These are phyloP conservation scores for Carex scoparia DNA, from an alignment of 176 grass and related monocot genomes.

Conservation along the genomic window DNA sequence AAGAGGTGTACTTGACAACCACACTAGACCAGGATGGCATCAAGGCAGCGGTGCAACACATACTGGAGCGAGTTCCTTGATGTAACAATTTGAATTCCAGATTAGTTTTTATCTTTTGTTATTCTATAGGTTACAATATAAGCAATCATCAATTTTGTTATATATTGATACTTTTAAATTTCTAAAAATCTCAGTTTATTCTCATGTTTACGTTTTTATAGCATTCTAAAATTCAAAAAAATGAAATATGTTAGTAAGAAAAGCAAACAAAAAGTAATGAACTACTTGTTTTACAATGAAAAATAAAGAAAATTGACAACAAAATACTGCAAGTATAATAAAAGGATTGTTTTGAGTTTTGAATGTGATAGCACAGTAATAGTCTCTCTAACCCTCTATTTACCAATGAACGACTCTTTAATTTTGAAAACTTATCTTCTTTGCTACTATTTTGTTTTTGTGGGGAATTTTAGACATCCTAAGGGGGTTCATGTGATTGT, in stretches of 20 bases:
- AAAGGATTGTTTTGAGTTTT: too few relatives aligned
- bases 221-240: neutral
- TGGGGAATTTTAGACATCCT: too few relatives aligned
- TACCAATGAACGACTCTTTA: too few relatives aligned
- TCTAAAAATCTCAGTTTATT: too few relatives aligned
- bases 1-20: slow-evolving; percentile 91
- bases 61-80: slow-evolving; percentile 85
- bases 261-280: neutral
- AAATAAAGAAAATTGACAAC: neutral
- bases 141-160: neutral
- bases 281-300: neutral
- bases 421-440: too few relatives aligned
- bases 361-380: too few relatives aligned
- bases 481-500: too few relatives aligned
- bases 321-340: neutral
- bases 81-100: neutral
- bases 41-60: slow-evolving; percentile 81
- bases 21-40: slow-evolving; percentile 77
- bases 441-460: too few relatives aligned
- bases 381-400: too few relatives aligned
- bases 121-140: neutral
- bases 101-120: slow-evolving; percentile 5
- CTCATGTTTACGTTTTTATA: too few relatives aligned
- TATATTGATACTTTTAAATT: neutral
- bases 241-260: too few relatives aligned